A percentile compares a stretch with the other conserved stretches of the same genome.
Evolutionary conservation across 306 rosid species (phyloP).

Genomic region (Oxytropis ochrocephala): DNA sequence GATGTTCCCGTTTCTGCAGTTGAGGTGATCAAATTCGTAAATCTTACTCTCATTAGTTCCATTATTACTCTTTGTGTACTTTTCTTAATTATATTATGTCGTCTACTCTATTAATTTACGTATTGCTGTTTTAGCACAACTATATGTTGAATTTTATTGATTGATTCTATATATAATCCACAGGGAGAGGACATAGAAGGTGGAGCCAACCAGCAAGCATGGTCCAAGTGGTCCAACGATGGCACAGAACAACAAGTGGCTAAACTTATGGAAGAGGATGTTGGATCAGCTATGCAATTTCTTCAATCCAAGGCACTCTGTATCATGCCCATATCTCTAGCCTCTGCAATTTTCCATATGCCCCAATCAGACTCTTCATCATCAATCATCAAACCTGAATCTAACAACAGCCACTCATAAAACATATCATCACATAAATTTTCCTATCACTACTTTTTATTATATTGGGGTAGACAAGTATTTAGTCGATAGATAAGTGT

Average conservation of each 20-base stretch:
- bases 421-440: conserved; percentile 6
- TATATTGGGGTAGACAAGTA: conserved; percentile 23
- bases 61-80: not conserved
- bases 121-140: not conserved
- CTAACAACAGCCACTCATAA: conserved; percentile 64
- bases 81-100: not conserved
- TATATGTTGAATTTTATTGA: not conserved
- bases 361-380: conserved; percentile 56
- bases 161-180: not conserved
- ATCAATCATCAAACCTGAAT: conserved; percentile 61
- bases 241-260: conserved; percentile 96
- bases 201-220: conserved; percentile 54
- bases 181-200: conserved; percentile 70
- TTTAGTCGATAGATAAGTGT: too few species aligned
- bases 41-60: not conserved
- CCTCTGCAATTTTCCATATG: conserved; percentile 77
- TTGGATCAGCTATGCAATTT: conserved; percentile 97
- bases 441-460: conserved; percentile 15
- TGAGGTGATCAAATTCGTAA: conserved; percentile 16
- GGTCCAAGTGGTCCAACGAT: conserved; percentile 95
- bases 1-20: conserved; percentile 76
- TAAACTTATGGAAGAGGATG: conserved; percentile 95
- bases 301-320: conserved; percentile 98
- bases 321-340: conserved; percentile 96
- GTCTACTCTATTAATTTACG: not conserved